phyloP scores from a whole-genome alignment of 345 rosid genomes.

The Ricinus communis region DNA sequence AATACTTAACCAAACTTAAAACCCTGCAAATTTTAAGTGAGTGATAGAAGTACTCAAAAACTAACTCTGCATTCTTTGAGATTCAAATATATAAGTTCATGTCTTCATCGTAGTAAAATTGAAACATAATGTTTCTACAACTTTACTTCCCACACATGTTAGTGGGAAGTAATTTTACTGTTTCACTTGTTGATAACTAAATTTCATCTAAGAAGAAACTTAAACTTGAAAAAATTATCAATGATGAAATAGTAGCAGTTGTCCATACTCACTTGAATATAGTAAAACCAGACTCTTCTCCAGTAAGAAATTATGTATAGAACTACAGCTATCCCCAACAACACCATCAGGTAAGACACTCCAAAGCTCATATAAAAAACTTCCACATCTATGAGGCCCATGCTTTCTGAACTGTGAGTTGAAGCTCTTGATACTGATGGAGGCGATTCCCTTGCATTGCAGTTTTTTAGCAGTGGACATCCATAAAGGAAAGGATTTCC shows the following conservation, averaged over 20 bases:
- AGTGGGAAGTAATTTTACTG: too few species aligned
- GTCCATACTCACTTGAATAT: background rate
- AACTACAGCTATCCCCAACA: background rate
- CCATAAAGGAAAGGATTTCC: slow-evolving; percentile 33
- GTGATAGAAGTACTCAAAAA: too few species aligned
- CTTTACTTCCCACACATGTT: too few species aligned
- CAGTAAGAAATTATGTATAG: background rate
- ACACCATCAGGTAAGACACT: background rate
- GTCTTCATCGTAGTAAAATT: too few species aligned
- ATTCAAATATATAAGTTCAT: too few species aligned
- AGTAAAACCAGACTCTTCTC: background rate
- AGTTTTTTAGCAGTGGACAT: slow-evolving; percentile 9
- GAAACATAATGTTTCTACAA: too few species aligned
- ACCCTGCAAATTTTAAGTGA: too few species aligned
- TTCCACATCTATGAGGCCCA: background rate
- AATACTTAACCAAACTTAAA: too few species aligned
- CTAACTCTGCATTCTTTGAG: too few species aligned
- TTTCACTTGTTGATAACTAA: too few species aligned
- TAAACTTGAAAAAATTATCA: background rate
- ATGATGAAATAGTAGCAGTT: background rate
- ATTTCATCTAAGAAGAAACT: too few species aligned
- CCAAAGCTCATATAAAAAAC: background rate
- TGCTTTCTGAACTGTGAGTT: background rate
- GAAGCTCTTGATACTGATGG: background rate
- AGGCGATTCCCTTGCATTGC: background rate